Evolutionary conservation across 495 filamentous ascomycete genomes (phyloP).

Genomic region (Tuber brumale): DNA sequence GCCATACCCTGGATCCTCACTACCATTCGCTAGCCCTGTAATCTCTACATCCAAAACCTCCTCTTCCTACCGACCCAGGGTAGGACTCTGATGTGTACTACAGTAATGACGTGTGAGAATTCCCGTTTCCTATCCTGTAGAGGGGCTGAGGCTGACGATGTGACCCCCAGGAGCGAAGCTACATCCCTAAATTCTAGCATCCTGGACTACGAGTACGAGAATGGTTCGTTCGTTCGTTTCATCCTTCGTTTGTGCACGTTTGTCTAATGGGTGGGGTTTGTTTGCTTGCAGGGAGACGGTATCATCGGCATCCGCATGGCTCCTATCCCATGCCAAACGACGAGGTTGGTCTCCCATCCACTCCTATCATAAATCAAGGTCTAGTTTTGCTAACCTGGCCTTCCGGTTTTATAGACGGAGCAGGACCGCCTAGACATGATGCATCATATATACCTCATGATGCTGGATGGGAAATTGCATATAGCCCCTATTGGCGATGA

Average conservation of each 20-base stretch:
- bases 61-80: constrained; percentile 8
- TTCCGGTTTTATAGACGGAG: constrained; percentile 21
- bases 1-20: not conserved
- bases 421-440: constrained; percentile 52
- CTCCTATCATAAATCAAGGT: not conserved
- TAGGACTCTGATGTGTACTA: constrained; percentile 17
- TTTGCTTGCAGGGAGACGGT: constrained; percentile 20
- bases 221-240: constrained; percentile 19
- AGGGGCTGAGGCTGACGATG: not conserved
- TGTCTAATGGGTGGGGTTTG: not conserved
- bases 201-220: constrained; percentile 31
- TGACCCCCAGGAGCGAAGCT: constrained; percentile 20
- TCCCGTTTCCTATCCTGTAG: not conserved
- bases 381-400: not conserved
- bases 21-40: not conserved
- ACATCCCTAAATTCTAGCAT: constrained; percentile 29
- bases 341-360: constrained; percentile 18
- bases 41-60: not conserved
- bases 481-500: constrained; percentile 48
- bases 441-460: constrained; percentile 55
- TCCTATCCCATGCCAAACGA: constrained; percentile 34
- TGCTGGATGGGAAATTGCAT: constrained; percentile 52
- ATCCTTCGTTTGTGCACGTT: not conserved
- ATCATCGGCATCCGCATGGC: constrained; percentile 35
- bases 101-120: constrained; percentile 23